A percentile compares a stretch with the other conserved stretches of the same genome.
These are phyloP conservation scores for Penicillium sp. DNA, from an alignment of 2,329 filamentous ascomycete species.

Conservation along the genomic window DNA sequence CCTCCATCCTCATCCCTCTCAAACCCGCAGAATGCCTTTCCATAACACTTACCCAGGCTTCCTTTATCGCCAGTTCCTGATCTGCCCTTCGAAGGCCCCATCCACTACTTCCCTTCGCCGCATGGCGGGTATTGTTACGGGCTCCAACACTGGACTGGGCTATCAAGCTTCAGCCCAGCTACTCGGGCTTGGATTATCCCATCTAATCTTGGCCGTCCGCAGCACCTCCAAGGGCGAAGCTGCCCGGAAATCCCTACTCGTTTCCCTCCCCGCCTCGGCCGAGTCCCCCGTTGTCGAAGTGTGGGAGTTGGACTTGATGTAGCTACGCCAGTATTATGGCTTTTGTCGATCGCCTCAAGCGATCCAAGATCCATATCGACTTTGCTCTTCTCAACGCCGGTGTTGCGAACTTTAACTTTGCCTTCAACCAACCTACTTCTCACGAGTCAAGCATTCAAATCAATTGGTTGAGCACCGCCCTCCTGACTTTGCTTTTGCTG, in stretches of 20 bases:
- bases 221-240: slow-evolving; percentile 45
- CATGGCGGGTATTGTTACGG: slow-evolving; percentile 50
- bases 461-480: slow-evolving; percentile 28
- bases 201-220: slow-evolving; percentile 49
- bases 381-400: slow-evolving; percentile 43
- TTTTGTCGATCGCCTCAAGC: slow-evolving; percentile 35
- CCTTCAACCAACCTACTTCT: slow-evolving; percentile 12
- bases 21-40: background rate
- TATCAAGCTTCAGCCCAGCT: slow-evolving; percentile 48
- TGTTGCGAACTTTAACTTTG: slow-evolving; percentile 18
- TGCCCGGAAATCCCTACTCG: slow-evolving; percentile 41
- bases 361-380: slow-evolving; percentile 33
- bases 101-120: slow-evolving; percentile 36
- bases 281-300: slow-evolving; percentile 41
- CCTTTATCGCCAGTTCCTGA: slow-evolving; percentile 43
- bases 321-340: slow-evolving; percentile 40
- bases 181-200: slow-evolving; percentile 39
- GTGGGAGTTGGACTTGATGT: slow-evolving; percentile 47
- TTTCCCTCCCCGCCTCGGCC: slow-evolving; percentile 30
- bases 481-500: slow-evolving; percentile 24
- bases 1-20: background rate
- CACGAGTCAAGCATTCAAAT: slow-evolving; percentile 29
- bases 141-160: slow-evolving; percentile 50
- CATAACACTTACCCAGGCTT: slow-evolving; percentile 6
- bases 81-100: slow-evolving; percentile 33